Percentiles rank a stretch among this genome's conserved stretches.
These are phyloP conservation scores for Kuraishia piskuri DNA, from an alignment of 805 yeast species.

Conservation along the genomic window DNA sequence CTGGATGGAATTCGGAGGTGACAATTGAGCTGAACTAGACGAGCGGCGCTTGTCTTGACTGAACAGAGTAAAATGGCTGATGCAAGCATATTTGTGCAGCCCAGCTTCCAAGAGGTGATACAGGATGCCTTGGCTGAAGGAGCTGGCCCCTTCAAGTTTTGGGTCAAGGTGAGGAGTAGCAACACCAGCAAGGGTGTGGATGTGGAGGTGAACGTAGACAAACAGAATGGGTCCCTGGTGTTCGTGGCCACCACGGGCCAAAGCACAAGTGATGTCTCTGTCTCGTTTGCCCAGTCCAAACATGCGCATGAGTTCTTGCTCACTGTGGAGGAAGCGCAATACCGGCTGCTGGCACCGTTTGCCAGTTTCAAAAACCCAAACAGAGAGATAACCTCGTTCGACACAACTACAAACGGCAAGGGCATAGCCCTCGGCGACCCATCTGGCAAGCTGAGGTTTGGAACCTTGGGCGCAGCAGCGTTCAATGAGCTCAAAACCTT, in stretches of 20 bases:
- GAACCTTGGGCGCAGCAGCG: conserved; percentile 1
- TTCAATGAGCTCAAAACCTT: conserved; percentile 7
- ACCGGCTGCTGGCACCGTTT: neutral
- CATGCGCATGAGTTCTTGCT: neutral
- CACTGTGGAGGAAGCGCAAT: neutral
- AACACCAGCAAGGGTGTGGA: neutral
- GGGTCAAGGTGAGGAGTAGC: neutral
- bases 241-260: neutral
- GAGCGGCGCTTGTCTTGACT: too few relatives aligned
- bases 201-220: neutral
- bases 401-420: neutral
- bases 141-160: neutral
- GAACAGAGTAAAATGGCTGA: neutral
- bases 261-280: neutral
- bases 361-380: neutral
- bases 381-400: neutral
- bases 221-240: neutral
- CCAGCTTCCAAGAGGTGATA: neutral
- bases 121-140: neutral
- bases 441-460: conserved; percentile 9
- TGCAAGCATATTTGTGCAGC: neutral
- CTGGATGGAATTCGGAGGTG: too few relatives aligned
- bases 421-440: conserved; percentile 10
- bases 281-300: neutral
- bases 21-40: too few relatives aligned